Base-by-base conservation (phyloP, 257 asterid species). In the Datura wrightii region DNA sequence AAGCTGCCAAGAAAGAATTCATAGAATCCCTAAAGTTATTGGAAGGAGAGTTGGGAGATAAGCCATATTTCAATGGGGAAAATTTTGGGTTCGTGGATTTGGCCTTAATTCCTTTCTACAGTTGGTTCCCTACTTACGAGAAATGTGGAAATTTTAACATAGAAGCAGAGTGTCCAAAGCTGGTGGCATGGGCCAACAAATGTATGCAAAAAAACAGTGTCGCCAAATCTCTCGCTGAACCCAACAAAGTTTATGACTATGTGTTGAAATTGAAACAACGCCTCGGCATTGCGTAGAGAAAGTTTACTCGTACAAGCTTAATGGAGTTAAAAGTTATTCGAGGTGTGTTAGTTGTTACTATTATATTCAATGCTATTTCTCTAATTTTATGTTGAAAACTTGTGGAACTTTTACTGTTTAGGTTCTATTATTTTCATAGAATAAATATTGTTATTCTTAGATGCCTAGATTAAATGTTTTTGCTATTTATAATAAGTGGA, bases 21-120 rank as follows among this genome's bases (percentile, higher is more conserved):
- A 67, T 63, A 14, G 87, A 84, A 4, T 60, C 48, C 16, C 79
- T 53, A 55, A 79, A 84, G 19, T 10, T 79, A 13, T 53, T 85
- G 70, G 84, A 79, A 54, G 18, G 11, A 34, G 71, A 60, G 37
- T 50, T 85, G 11, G 81, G 87, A 34, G 56, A 79, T 5, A 67
- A 79, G 10, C 48, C 60, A 5, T 85, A 79, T 48, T 85, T 78
- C 41, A 84, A 71, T 31, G 87, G 87, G 14, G 71, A 80, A 58
- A 41, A 1, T 18, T 78, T 84, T 84, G 87, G 84, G 39, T 84
- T 18, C 53, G 10, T 79, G 37, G 84, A 85, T n/a, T 11, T 79
- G 37, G 87, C 83, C 5, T 9, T 85, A 14, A 13, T 85, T 8
- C 48, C 87, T 7, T 66, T 6, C 52, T 65, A 66, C 15, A 34